phyloP scores from a whole-genome alignment of 2,329 filamentous ascomycete species.

The Ophiostoma angusticollis region DNA sequence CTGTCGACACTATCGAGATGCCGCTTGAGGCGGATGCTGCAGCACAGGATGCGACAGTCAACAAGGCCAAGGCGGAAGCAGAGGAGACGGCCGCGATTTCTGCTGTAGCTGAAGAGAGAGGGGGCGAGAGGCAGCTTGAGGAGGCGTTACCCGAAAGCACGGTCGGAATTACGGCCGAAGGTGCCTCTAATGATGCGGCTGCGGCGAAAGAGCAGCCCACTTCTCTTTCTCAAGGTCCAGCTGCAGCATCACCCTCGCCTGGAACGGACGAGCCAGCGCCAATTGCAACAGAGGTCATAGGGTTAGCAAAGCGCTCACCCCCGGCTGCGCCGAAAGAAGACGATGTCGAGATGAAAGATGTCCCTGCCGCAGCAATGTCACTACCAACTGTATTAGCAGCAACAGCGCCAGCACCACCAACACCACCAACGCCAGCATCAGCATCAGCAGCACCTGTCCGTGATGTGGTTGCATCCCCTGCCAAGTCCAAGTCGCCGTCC shows the following conservation, averaged over 20 bases:
- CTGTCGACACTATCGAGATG: not conserved
- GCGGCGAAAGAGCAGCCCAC: not conserved
- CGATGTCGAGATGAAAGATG: constrained; percentile 22
- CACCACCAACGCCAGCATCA: not conserved
- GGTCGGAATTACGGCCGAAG: not conserved
- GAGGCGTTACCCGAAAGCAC: not conserved
- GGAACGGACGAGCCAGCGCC: no score
- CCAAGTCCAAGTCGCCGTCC: constrained; percentile 4
- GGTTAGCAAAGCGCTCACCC: no score
- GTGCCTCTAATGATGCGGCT: not conserved
- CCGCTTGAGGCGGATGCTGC: constrained; percentile 2
- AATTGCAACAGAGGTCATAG: no score
- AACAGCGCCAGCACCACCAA: not conserved
- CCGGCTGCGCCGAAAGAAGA: not conserved
- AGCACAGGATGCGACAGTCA: not conserved
- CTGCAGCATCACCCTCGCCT: no score
- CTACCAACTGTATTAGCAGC: not conserved
- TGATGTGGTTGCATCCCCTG: constrained; percentile 1
- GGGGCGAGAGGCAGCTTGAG: no score
- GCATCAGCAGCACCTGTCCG: not conserved
- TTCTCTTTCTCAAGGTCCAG: no score
- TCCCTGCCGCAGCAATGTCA: not conserved
- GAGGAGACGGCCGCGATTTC: no score
- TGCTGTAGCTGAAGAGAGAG: no score
- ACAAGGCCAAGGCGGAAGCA: not conserved